Evolutionary conservation across 225 moss, liverwort and hornwort genomes (phyloP).

Genomic region (Pseudoscleropodium purum): DNA sequence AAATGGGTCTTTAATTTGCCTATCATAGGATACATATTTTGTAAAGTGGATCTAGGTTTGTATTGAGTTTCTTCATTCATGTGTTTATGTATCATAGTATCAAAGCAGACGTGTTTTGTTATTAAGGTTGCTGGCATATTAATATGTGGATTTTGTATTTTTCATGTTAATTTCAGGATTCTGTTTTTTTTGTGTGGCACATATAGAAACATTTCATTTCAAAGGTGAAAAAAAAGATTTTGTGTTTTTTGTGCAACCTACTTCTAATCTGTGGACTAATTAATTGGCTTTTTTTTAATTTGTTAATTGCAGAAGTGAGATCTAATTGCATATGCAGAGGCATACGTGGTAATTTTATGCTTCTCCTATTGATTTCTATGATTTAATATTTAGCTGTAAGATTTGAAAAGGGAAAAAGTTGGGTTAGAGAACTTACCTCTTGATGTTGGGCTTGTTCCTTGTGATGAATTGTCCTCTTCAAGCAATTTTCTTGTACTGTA

Average conservation of each 20-base stretch:
- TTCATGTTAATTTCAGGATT: background rate
- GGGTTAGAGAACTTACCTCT: background rate
- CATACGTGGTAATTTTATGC: too few species aligned
- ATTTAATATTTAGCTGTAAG: too few species aligned
- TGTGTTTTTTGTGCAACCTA: background rate
- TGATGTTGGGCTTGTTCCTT: background rate
- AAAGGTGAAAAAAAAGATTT: background rate
- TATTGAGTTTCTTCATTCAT: too few species aligned
- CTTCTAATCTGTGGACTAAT: background rate
- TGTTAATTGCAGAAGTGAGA: background rate
- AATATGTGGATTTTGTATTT: background rate
- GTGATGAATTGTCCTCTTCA: background rate
- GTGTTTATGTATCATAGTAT: background rate
- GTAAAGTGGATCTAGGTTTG: too few species aligned
- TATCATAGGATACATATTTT: too few species aligned
- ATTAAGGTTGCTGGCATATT: background rate
- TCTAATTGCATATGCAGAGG: too few species aligned
- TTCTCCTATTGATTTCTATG: too few species aligned
- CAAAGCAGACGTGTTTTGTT: background rate
- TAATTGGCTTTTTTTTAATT: background rate
- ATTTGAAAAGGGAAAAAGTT: too few species aligned
- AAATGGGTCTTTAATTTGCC: too few species aligned
- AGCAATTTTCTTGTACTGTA: background rate
- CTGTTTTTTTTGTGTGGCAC: background rate
- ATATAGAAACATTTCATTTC: background rate